phyloP scores from a whole-genome alignment of 1,284 basidiomycete species.

The Pseudozyma sp. region DNA sequence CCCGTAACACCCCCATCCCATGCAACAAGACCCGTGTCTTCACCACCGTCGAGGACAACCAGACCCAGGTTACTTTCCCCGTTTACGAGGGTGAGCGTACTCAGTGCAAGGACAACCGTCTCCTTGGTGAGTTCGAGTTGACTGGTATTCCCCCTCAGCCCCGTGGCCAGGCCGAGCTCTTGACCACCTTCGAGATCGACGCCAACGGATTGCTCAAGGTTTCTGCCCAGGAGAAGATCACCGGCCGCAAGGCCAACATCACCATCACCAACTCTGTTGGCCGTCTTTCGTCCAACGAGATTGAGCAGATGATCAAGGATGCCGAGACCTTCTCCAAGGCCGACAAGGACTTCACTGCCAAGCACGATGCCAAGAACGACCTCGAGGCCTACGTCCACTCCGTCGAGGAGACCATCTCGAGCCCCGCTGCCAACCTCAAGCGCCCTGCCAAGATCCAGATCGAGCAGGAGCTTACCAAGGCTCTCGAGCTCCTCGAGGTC shows the following conservation, averaged over 20 bases:
- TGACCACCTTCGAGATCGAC: conserved; percentile 69
- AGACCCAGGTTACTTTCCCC: conserved; percentile 69
- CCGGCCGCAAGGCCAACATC: conserved; percentile 69
- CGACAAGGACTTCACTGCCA: conserved; percentile 69
- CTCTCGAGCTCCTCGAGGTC: conserved; percentile 68
- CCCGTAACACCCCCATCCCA: conserved; percentile 69
- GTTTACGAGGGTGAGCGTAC: conserved; percentile 70
- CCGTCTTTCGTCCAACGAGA: conserved; percentile 66
- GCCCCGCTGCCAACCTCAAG: conserved; percentile 68
- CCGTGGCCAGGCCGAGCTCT: conserved; percentile 67
- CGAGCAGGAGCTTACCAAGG: conserved; percentile 69
- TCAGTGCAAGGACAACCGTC: conserved; percentile 69
- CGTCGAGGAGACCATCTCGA: conserved; percentile 67
- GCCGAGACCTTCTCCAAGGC: conserved; percentile 69
- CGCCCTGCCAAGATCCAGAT: conserved; percentile 67
- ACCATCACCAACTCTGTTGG: conserved; percentile 70
- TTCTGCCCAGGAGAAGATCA: conserved; percentile 67
- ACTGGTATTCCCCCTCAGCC: conserved; percentile 69
- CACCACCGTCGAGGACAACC: conserved; percentile 69
- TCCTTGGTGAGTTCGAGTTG: conserved; percentile 69
- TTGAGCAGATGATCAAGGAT: conserved; percentile 70
- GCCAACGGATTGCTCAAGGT: conserved; percentile 69
- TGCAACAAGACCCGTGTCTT: conserved; percentile 69
- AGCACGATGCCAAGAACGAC: conserved; percentile 68
- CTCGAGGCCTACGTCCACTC: conserved; percentile 68